phyloP scores from a whole-genome alignment of 192 early-diverging fungal genomes.

The Coemansia sp. region DNA sequence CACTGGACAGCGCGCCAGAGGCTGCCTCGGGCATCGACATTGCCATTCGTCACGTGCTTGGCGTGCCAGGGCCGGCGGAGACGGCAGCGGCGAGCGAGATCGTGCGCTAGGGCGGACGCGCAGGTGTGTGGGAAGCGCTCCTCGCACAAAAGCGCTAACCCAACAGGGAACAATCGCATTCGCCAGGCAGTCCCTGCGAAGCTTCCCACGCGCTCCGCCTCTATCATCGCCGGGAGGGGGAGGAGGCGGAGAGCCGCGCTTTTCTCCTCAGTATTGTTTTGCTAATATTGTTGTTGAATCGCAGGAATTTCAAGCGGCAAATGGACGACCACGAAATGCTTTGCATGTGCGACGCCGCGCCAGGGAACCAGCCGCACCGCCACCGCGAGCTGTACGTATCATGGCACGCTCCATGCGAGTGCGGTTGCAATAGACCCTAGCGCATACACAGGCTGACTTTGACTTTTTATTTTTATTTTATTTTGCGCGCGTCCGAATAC shows the following conservation, averaged over 20 bases:
- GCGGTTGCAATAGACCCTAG: neutral
- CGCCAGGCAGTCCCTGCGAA: neutral
- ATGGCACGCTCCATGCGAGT: neutral
- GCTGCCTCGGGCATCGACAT: neutral
- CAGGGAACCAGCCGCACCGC: constrained; percentile 43
- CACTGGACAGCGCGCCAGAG: constrained; percentile 3
- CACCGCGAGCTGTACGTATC: constrained; percentile 54
- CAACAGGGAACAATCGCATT: too few species aligned
- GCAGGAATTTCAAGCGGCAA: neutral
- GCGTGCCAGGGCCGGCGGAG: neutral
- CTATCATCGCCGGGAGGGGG: neutral
- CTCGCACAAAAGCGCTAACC: neutral
- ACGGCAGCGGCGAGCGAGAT: neutral
- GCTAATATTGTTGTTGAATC: neutral
- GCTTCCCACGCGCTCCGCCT: neutral
- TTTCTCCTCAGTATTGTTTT: neutral
- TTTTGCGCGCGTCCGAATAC: neutral
- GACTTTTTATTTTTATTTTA: neutral
- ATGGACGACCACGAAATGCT: constrained; percentile 54
- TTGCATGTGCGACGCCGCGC: constrained; percentile 50
- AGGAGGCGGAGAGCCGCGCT: too few species aligned
- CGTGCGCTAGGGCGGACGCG: neutral
- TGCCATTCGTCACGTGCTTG: constrained; percentile 11
- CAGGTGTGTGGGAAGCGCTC: neutral
- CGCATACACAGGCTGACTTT: constrained; percentile 1